Base-by-base conservation (phyloP, 257 asterid species). In the Solanum sitiens region DNA sequence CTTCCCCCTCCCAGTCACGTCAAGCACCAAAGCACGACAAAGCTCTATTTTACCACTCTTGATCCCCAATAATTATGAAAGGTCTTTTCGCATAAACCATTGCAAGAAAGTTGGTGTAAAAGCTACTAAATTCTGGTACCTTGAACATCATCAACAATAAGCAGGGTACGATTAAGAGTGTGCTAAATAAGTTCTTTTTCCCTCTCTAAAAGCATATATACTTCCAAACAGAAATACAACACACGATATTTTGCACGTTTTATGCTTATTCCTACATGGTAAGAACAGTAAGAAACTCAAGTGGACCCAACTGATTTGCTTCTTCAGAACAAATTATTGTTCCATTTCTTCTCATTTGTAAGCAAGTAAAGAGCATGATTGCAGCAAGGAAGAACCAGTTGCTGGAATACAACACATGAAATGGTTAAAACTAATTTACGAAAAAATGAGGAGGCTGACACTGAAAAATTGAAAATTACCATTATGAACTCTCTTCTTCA, bases 401-500 rank as follows among this genome's bases (percentile, higher is more conserved):
- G 85, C 33, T 50, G 70, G 70, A 82, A 82, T 82, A 80, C 45
- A 82, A 50, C 30, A 82, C 21, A 5, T 23, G 6, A 11, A 50
- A 30, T 18, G 45, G 86, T 20, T 10, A 50, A 30, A 50, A 82
- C 70, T 30, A 50, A 11, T 10, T 79, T 45, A 45, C 67, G 6
- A 45, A 15, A 77, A 79, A 8, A 44, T 27, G 21, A 44, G n/a
- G n/a, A 47, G 27, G 18, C 68, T 27, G 68, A 50, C 8, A 45
- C 30, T 37, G 50, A 37, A 39, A 74, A 74, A 11, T 0, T 50
- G 86, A 18, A 50, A 47, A 53, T 32, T 82, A 82, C 86, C 89
- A 67, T 85, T 86, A 89, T 45, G 87, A 91, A 87, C 89, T 89
- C 86, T 89, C 90, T 20, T 53, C 90, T 25, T 87, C 63, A 82